Evolutionary conservation across 208 protist species (phyloP).

Genomic region (Leishmania turanica): DNA sequence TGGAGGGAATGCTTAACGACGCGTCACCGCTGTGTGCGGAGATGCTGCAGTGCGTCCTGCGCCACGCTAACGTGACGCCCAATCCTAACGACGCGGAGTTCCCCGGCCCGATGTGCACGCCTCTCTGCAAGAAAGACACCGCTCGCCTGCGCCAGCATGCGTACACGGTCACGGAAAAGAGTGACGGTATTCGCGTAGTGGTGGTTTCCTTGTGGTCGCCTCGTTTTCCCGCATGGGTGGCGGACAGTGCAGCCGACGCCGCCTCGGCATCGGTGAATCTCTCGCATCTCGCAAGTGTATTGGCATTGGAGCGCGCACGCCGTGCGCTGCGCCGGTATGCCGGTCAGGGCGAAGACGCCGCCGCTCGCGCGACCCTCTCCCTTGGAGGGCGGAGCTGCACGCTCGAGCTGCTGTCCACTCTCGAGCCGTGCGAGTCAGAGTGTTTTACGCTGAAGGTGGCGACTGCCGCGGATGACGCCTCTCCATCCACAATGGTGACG

Average conservation of each 20-base stretch:
- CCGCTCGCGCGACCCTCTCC: not conserved
- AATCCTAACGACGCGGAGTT: conserved; percentile 36
- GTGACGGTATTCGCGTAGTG: conserved; percentile 75
- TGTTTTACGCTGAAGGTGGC: conserved; percentile 8
- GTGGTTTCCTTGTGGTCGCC: conserved; percentile 33
- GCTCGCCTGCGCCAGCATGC: conserved; percentile 14
- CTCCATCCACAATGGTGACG: not conserved
- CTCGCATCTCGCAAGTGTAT: conserved; percentile 11
- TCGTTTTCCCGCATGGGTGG: conserved; percentile 51
- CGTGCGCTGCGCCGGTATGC: not conserved
- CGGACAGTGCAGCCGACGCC: not conserved
- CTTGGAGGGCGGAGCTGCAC: conserved; percentile 1
- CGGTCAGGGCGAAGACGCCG: not conserved
- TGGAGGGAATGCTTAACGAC: conserved; percentile 1
- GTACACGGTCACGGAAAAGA: conserved; percentile 83
- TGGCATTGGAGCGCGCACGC: conserved; percentile 25
- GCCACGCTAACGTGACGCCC: conserved; percentile 20
- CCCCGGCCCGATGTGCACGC: conserved; percentile 76
- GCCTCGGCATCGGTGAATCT: not conserved
- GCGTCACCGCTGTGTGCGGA: not conserved
- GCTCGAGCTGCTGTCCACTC: not conserved
- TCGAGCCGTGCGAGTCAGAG: not conserved
- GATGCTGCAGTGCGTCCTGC: conserved; percentile 15
- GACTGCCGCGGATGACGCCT: not conserved
- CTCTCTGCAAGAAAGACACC: conserved; percentile 57